Percentiles rank a stretch among this genome's conserved stretches.
Evolutionary conservation across 768 basidiomycete species (phyloP).

Genomic region (Polyporus arcularius): DNA sequence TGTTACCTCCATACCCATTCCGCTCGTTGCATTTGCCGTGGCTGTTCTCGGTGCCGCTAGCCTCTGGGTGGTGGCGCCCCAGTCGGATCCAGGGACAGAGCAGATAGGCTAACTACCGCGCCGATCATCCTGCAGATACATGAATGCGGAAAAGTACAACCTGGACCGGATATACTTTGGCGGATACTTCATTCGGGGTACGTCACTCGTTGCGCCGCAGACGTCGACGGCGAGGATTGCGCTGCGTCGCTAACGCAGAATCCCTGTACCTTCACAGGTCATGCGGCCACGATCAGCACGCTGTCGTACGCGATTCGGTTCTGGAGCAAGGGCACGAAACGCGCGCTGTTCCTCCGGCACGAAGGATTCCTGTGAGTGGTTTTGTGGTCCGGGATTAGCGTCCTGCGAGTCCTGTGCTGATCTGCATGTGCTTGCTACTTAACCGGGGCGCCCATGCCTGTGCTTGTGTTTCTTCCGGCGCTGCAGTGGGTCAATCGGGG

Average conservation of each 20-base stretch:
- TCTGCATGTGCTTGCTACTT: neutral
- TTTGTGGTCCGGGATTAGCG: neutral
- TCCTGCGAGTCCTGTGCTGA: neutral
- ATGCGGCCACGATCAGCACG: constrained; percentile 95
- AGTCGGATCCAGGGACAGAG: no score
- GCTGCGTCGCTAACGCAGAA: neutral
- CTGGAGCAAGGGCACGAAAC: constrained; percentile 98
- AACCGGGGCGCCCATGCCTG: neutral
- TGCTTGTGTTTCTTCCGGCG: neutral
- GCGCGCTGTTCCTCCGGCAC: constrained; percentile 94
- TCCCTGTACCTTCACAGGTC: constrained; percentile 52
- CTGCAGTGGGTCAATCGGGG: constrained; percentile 85
- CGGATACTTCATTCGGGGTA: constrained; percentile 97
- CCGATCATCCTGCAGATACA: constrained; percentile 49
- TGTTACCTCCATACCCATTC: constrained; percentile 3
- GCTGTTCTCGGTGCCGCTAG: constrained; percentile 17
- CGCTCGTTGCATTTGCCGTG: neutral
- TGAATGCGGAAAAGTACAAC: constrained; percentile 99
- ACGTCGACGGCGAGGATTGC: neutral
- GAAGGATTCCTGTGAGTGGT: constrained; percentile 92
- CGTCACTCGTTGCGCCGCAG: constrained; percentile 26
- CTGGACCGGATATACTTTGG: constrained; percentile 98
- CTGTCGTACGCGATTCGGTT: constrained; percentile 98
- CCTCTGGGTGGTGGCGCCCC: neutral
- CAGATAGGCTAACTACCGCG: neutral